Conservation (phyloP, 1,139 yeast genomes). For the Saccharomyces hybrid region DNA sequence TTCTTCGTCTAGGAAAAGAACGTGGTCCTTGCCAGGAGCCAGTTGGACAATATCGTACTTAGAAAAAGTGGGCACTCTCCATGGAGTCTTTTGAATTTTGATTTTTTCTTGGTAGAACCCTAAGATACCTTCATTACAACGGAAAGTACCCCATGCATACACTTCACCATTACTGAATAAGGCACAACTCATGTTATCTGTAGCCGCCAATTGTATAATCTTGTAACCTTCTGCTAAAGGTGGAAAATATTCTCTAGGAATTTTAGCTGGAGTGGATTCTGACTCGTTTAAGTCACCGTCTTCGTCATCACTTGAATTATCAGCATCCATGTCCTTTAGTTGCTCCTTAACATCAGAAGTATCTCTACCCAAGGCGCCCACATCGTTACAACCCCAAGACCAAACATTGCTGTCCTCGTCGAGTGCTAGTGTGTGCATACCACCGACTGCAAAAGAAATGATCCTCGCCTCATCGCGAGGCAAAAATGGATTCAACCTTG, state of each 20-base stretch:
- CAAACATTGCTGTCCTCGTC: slow-evolving; percentile 68
- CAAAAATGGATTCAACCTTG: slow-evolving; percentile 76
- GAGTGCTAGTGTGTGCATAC: slow-evolving; percentile 85
- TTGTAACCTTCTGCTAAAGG: slow-evolving; percentile 34
- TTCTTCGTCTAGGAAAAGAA: slow-evolving; percentile 70
- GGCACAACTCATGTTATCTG: slow-evolving; percentile 83
- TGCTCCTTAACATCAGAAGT: slow-evolving; percentile 53
- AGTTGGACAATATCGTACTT: slow-evolving; percentile 68
- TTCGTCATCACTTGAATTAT: slow-evolving; percentile 49
- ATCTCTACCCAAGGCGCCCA: slow-evolving; percentile 84
- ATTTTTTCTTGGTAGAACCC: slow-evolving; percentile 65
- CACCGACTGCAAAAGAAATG: slow-evolving; percentile 87
- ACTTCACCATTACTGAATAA: slow-evolving; percentile 77
- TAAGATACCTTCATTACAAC: slow-evolving; percentile 83
- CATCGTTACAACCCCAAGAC: slow-evolving; percentile 98
- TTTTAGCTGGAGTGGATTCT: slow-evolving; percentile 81
- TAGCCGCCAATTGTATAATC: slow-evolving; percentile 81
- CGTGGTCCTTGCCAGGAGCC: slow-evolving; percentile 89
- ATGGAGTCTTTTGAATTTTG: slow-evolving; percentile 59
- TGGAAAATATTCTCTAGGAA: slow-evolving; percentile 53
- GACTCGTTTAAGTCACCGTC: slow-evolving; percentile 79
- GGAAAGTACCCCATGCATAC: slow-evolving; percentile 96
- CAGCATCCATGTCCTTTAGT: slow-evolving; percentile 57
- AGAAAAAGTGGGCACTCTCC: slow-evolving; percentile 40
- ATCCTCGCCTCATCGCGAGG: slow-evolving; percentile 54